These are phyloP conservation scores for Podila horticola DNA, from an alignment of 192 early-diverging fungal species.

Conservation along the genomic window DNA sequence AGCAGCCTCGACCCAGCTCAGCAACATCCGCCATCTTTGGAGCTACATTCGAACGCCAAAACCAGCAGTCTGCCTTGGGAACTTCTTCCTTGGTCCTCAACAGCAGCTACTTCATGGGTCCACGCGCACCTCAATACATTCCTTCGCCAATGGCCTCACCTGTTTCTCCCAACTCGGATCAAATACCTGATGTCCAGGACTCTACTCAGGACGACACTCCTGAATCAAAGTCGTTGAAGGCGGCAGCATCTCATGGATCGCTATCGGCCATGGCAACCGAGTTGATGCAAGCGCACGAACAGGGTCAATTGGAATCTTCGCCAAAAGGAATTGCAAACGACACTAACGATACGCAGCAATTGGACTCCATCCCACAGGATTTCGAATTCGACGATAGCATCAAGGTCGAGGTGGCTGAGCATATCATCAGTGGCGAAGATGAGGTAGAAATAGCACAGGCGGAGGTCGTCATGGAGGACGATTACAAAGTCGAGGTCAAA, in stretches of 20 bases:
- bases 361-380: background rate
- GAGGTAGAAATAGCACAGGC: too few relatives aligned
- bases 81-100: slow-evolving; percentile 26
- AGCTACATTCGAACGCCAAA: slow-evolving; percentile 15
- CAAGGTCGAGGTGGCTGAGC: slow-evolving; percentile 44
- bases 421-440: background rate
- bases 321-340: background rate
- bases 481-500: background rate
- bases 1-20: slow-evolving; percentile 6
- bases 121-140: slow-evolving; percentile 47
- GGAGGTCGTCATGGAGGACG: too few relatives aligned
- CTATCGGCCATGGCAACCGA: slow-evolving; percentile 8
- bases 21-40: slow-evolving; percentile 50
- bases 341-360: background rate
- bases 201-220: background rate
- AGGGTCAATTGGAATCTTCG: background rate
- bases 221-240: background rate
- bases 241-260: slow-evolving; percentile 23
- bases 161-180: slow-evolving; percentile 12
- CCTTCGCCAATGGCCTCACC: slow-evolving; percentile 39
- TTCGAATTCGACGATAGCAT: slow-evolving; percentile 11
- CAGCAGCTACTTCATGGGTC: slow-evolving; percentile 28
- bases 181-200: background rate
- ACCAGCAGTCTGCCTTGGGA: background rate
- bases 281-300: slow-evolving; percentile 3